Conservation (phyloP, 2,329 filamentous ascomycete species). For the Verticillium dahliae region DNA sequence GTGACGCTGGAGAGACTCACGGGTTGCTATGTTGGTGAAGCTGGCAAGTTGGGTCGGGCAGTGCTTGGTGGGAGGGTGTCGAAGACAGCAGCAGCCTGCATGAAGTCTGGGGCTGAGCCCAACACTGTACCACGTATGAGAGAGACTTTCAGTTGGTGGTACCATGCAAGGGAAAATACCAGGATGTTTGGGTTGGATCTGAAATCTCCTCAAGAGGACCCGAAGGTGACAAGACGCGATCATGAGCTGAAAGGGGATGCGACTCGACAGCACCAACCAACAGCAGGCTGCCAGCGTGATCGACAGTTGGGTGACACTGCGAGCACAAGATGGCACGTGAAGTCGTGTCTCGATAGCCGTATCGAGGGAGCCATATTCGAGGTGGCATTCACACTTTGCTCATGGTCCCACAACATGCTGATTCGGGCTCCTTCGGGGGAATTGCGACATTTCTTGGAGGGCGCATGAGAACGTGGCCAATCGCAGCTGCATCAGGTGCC, state of each 20-base stretch:
- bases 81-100: slow-evolving; percentile 6
- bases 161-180: background rate
- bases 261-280: background rate
- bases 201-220: background rate
- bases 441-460: background rate
- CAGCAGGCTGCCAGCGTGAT: background rate
- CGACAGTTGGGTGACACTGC: background rate
- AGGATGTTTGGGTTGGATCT: background rate
- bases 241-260: background rate
- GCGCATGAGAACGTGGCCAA: background rate
- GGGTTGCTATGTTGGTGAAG: slow-evolving; percentile 5
- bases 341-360: background rate
- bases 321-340: background rate
- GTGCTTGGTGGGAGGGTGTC: slow-evolving; percentile 2
- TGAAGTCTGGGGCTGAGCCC: slow-evolving; percentile 8
- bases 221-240: background rate
- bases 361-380: background rate
- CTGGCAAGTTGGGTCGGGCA: slow-evolving; percentile 5
- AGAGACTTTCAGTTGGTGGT: slow-evolving; percentile 6
- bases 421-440: background rate
- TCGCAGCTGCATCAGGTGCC: background rate
- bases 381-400: background rate
- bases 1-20: background rate
- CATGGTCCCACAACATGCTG: background rate
- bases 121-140: slow-evolving; percentile 5